A percentile compares a stretch with the other conserved stretches of the same genome.
Conservation (phyloP, 164 flowering plant species). For the Protea cynaroides region DNA sequence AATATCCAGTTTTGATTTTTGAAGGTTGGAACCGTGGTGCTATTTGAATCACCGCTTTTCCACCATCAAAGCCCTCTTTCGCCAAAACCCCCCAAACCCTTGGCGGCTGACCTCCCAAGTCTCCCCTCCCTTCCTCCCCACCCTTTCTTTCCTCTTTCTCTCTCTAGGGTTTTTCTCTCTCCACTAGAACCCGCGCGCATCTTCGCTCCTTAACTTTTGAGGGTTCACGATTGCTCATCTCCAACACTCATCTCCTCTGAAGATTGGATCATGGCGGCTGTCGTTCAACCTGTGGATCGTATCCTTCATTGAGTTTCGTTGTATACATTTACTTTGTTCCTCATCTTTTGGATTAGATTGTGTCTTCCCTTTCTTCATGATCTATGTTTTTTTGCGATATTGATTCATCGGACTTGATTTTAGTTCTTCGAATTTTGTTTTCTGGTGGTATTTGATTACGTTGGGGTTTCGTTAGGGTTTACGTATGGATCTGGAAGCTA, state of each 20-base stretch:
- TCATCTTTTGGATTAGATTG: background rate
- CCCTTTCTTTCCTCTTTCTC: constrained; percentile 5
- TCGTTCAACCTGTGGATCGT: constrained; percentile 36
- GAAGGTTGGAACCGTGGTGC: constrained; percentile 22
- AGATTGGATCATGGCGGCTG: constrained; percentile 33
- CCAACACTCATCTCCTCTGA: background rate
- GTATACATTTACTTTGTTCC: constrained; percentile 1
- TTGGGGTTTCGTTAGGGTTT: constrained; percentile 22
- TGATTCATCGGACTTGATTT: background rate
- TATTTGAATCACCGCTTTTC: constrained; percentile 27
- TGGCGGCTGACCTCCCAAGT: constrained; percentile 11
- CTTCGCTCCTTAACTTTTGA: background rate
- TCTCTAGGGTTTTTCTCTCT: constrained; percentile 7
- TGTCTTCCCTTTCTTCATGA: background rate
- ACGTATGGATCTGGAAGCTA: constrained; percentile 5
- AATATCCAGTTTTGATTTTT: constrained; percentile 14
- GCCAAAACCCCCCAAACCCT: constrained; percentile 6
- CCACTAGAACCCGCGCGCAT: background rate
- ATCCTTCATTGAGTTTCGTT: constrained; percentile 18
- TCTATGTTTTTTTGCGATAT: background rate
- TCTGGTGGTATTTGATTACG: background rate
- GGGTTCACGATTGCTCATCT: constrained; percentile 8
- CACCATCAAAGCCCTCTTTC: background rate
- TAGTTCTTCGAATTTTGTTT: background rate
- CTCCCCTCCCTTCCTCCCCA: constrained; percentile 3